A percentile compares a stretch with the other conserved stretches of the same genome.
Evolutionary conservation across 1,284 basidiomycete genomes (phyloP).

Genomic region (Quambalaria eucalypti): DNA sequence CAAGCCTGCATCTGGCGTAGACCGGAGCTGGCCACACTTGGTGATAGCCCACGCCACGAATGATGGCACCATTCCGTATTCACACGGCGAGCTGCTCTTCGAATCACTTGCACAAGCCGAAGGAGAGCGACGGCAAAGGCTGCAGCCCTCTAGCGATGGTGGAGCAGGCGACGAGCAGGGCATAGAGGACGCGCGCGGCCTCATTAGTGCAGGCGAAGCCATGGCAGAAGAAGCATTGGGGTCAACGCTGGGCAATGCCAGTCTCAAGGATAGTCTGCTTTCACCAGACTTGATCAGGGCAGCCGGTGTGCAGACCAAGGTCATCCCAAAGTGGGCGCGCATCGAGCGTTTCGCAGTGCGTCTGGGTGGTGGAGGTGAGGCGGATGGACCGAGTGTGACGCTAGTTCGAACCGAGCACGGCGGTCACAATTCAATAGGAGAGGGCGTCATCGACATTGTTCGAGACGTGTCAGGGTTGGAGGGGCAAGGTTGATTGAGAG

Average conservation of each 20-base stretch:
- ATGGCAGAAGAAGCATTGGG: neutral
- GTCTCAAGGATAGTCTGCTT: neutral
- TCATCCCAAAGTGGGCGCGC: neutral
- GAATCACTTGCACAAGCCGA: neutral
- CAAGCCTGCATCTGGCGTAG: neutral
- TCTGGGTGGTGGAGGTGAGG: neutral
- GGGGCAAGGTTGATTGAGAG: no score
- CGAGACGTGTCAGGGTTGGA: neutral
- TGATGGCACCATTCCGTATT: slow-evolving; percentile 69
- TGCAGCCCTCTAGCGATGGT: neutral
- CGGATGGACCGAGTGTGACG: neutral
- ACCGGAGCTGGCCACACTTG: slow-evolving; percentile 53
- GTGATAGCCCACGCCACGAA: slow-evolving; percentile 70
- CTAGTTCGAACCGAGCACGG: neutral
- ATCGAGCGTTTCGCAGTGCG: neutral
- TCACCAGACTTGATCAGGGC: neutral
- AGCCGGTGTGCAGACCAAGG: neutral
- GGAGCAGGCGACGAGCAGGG: neutral
- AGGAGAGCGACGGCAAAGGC: neutral
- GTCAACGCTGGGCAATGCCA: no score
- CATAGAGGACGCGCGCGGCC: neutral
- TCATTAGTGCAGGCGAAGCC: neutral
- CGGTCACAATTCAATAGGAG: neutral
- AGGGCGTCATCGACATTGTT: slow-evolving; percentile 3
- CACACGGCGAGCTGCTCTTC: slow-evolving; percentile 53